Conservation (phyloP, 2,329 filamentous ascomycete species). For the Neurospora sp. region DNA sequence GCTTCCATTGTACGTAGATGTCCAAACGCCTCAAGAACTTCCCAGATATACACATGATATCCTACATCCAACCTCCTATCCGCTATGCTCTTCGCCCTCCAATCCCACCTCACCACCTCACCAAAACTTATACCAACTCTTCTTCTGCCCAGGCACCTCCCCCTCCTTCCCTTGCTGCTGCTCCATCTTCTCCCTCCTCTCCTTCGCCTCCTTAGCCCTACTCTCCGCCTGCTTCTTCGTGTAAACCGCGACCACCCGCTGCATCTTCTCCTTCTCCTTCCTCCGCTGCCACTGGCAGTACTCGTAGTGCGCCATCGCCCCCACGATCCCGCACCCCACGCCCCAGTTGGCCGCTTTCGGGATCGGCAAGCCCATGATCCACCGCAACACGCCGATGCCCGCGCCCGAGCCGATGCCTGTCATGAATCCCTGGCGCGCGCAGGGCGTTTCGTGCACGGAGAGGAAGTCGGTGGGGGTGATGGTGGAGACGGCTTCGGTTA, state of each 20-base stretch:
- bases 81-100: not conserved
- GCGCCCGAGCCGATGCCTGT: slow-evolving; percentile 76
- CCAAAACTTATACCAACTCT: slow-evolving; percentile 50
- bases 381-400: slow-evolving; percentile 62
- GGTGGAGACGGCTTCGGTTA: slow-evolving; percentile 56
- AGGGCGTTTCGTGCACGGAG: slow-evolving; percentile 69
- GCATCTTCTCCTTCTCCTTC: slow-evolving; percentile 74
- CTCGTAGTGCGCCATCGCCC: slow-evolving; percentile 67
- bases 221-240: slow-evolving; percentile 55
- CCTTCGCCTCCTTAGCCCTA: slow-evolving; percentile 19
- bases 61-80: not conserved
- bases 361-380: slow-evolving; percentile 58
- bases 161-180: slow-evolving; percentile 29
- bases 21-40: not conserved
- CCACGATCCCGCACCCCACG: slow-evolving; percentile 63
- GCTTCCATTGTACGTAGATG: not conserved
- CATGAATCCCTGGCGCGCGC: slow-evolving; percentile 72
- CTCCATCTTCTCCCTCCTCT: slow-evolving; percentile 14
- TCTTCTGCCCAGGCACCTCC: slow-evolving; percentile 27
- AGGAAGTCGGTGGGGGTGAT: slow-evolving; percentile 62
- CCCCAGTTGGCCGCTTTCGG: slow-evolving; percentile 74
- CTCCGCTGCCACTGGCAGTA: slow-evolving; percentile 69
- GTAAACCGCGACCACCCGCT: slow-evolving; percentile 74
- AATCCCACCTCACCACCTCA: slow-evolving; percentile 19
- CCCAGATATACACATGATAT: not conserved